Evolutionary conservation across 257 asterid genomes (phyloP).

Genomic region (Plantago major): DNA sequence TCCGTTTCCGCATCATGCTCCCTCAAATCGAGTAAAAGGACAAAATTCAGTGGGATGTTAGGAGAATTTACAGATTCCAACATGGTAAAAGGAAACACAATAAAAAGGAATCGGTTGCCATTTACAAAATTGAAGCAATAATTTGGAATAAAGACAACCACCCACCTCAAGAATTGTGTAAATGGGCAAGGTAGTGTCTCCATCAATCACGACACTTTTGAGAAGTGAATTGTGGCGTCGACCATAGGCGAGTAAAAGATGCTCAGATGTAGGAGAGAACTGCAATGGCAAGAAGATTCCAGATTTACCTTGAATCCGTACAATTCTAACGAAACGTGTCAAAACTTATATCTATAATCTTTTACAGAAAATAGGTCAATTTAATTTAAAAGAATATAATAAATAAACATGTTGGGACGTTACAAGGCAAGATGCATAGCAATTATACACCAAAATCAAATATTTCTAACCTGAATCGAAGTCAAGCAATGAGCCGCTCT

Average conservation of each 20-base stretch:
- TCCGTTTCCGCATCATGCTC: no score
- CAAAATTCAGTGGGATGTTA: no score
- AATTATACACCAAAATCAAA: slow-evolving; percentile 3
- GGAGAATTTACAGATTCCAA: background rate
- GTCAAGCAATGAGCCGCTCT: slow-evolving; percentile 99
- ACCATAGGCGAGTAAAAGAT: slow-evolving; percentile 89
- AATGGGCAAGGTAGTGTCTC: slow-evolving; percentile 72
- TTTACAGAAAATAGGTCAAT: no score
- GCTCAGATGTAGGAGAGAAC: slow-evolving; percentile 97
- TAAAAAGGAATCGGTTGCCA: background rate
- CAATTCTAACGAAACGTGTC: no score
- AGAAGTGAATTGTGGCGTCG: slow-evolving; percentile 94
- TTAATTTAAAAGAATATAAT: no score
- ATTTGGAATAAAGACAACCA: slow-evolving; percentile 5
- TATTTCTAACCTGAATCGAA: slow-evolving; percentile 80
- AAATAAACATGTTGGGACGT: no score
- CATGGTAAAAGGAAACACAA: no score
- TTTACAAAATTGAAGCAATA: background rate
- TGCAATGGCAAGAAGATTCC: slow-evolving; percentile 35
- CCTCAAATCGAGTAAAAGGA: no score
- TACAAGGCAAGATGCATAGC: no score
- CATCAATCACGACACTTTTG: slow-evolving; percentile 85
- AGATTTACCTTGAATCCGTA: slow-evolving; percentile 1
- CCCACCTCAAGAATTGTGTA: slow-evolving; percentile 89
- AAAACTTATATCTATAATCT: no score